A percentile compares a stretch with the other conserved stretches of the same genome.
Conservation (phyloP, 305 asterid genomes). For the Salvia sclarea region DNA sequence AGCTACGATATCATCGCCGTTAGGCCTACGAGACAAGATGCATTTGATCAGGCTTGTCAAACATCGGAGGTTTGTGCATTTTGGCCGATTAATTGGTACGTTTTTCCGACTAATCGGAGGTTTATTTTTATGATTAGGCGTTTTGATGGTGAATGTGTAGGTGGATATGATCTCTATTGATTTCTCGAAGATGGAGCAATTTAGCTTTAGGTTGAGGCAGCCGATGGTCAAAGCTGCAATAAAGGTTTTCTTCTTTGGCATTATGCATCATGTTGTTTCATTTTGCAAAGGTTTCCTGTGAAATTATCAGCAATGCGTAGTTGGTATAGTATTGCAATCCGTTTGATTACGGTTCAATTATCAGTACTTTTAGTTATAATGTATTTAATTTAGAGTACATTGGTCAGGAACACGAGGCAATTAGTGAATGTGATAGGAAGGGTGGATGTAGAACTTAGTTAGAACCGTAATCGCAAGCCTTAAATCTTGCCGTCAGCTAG, state of each 20-base stretch:
- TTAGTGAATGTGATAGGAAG: neutral
- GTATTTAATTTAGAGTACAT: neutral
- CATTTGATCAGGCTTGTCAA: conserved; percentile 77
- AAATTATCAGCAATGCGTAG: neutral
- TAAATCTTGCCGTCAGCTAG: neutral
- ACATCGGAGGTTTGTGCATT: conserved; percentile 56
- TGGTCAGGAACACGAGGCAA: neutral
- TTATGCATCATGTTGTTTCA: neutral
- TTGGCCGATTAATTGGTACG: neutral
- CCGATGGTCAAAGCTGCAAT: conserved; percentile 76
- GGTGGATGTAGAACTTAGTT: neutral
- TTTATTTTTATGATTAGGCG: no score
- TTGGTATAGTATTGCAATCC: neutral
- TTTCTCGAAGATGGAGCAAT: conserved; percentile 43
- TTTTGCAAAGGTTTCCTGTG: neutral
- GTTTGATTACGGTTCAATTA: conserved; percentile 3
- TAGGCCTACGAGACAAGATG: conserved; percentile 61
- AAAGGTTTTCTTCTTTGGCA: conserved; percentile 47
- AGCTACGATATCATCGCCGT: conserved; percentile 77
- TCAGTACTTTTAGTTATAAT: neutral
- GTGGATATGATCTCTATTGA: conserved; percentile 82
- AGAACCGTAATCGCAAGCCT: neutral
- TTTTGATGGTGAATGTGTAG: conserved; percentile 41
- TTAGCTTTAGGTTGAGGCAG: conserved; percentile 64
- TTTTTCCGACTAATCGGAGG: no score